Base-by-base conservation (phyloP, 371 early-diverging fungal genomes). In the Batkoa obscura region DNA sequence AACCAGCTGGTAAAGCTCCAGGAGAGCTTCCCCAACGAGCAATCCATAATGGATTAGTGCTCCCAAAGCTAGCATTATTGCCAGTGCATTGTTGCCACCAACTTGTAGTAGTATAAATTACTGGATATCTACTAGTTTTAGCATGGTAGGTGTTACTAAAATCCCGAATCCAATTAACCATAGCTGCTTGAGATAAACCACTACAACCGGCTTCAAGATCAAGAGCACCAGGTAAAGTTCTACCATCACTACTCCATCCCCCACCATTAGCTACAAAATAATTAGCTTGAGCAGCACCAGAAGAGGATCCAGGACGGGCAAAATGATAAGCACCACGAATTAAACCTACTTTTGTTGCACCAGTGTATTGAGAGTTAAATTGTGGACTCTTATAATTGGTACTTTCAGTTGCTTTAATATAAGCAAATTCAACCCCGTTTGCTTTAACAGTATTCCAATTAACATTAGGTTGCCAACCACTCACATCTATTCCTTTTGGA, bases 261-360 rank as follows among this genome's bases (percentile, higher is more conserved):
- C 60, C 59, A 38, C 63, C 63, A 55, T 59, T 32, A 50, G 58
- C 58, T 15, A 60, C n/a, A 34, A 63, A 63, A 34, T 55, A 58
- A 0, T 58, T 58, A 43, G 63, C 63, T 56, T 63, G 60, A 15
- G 58, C 43, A 41, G 58, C 56, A 51, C 60, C 63, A 17, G 58
- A 58, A 45, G 58, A 55, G 5, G 10, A 23, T n/a, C 32, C 52
- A 45, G 63, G 63, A 50, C 52, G 63, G 42, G 63, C 63, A 55
- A 63, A 63, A 49, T 63, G 63, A 46, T 63, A 63, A n/a, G 58
- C 48, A 34, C 63, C 63, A 38, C 63, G 63, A 37, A 63, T 55
- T 43, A 63, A 23, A 36, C 60, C 60, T 12, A 12, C 58, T 6
- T 59, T 59, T 12, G 46, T 50, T 15, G 63, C 55, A 13, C 63